Base-by-base conservation (phyloP, 2,329 filamentous ascomycete species). In the Neonectria ditissima region DNA sequence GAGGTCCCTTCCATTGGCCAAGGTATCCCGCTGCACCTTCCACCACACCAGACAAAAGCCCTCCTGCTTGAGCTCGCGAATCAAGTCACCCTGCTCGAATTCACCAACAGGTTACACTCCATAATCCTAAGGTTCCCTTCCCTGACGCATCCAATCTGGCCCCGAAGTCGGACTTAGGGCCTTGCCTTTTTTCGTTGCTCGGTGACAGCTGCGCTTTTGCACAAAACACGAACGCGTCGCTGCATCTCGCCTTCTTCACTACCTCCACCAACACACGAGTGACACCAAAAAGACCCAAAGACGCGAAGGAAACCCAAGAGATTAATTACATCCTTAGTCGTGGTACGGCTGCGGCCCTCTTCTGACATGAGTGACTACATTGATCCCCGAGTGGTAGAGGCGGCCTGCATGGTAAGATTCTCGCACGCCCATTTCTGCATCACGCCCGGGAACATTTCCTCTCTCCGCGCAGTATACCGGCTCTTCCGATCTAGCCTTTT, bases 391-490 rank as follows among this genome's bases (percentile, higher is more conserved):
- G 18, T 30, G n/a, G 43, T 66, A 28, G 48, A 58, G 47, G 39
- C 43, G 52, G 66, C 65, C 58, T 54, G 55, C 39, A 66, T 70
- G 67, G 71, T 73, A 70, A 59, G 71, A 52, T 30, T 22, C 13
- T 44, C 16, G 26, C 6, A 44, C 18, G 47, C 34, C 37, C 26
- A 30, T 28, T 44, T 11, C 14, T 13, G 9, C n/a, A 16, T 53
- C 30, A 45, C 24, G 32, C 24, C n/a, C 44, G 13, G 7, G 0
- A 11, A 2, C 5, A 9, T 18, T 30, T 48, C 8, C 2, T 3
- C 7, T 18, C 24, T n/a, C 8, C 8, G 14, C 16, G 7, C 16
- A 2, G 4, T 7, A 47, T n/a, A n/a, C 16, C 32, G 9, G 7
- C 4, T 10, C 4, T 11, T n/a, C 14, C 26, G 3, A 18, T 22